Conservation (phyloP, 805 yeast genomes). For the Nakazawaea peltata region DNA sequence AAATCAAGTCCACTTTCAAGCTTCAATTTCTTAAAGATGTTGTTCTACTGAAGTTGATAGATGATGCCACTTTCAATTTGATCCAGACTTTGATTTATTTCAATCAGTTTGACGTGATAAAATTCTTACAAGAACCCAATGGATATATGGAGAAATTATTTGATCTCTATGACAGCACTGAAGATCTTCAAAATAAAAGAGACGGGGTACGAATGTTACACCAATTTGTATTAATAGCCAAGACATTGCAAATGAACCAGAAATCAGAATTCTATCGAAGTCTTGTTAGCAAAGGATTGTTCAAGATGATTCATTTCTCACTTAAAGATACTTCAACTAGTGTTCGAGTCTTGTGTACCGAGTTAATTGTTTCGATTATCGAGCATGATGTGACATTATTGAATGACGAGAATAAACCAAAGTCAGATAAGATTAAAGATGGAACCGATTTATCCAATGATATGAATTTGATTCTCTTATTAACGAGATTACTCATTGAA, state of each 20-base stretch:
- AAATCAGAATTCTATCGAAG: constrained; percentile 56
- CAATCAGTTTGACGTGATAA: constrained; percentile 62
- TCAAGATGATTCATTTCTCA: constrained; percentile 66
- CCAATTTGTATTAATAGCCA: constrained; percentile 73
- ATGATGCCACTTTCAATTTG: constrained; percentile 67
- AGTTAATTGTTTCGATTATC: constrained; percentile 67
- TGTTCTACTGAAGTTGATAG: constrained; percentile 72
- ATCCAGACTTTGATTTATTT: constrained; percentile 59
- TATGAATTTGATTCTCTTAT: constrained; percentile 45
- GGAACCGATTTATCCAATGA: constrained; percentile 32
- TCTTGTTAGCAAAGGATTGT: constrained; percentile 61
- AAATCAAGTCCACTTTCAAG: constrained; percentile 69
- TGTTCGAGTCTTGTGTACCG: constrained; percentile 67
- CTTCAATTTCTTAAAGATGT: constrained; percentile 82
- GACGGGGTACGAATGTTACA: constrained; percentile 76
- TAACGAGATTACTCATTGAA: constrained; percentile 51
- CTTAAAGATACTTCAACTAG: constrained; percentile 40
- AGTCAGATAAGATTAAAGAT: background rate
- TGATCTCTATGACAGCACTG: constrained; percentile 32
- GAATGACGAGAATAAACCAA: constrained; percentile 15
- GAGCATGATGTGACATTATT: constrained; percentile 75
- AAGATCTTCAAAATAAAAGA: constrained; percentile 27
- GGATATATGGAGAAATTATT: constrained; percentile 54
- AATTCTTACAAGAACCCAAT: constrained; percentile 42
- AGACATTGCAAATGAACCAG: constrained; percentile 52